Evolutionary conservation across 495 filamentous ascomycete genomes (phyloP).

Genomic region (Zalerion maritima): DNA sequence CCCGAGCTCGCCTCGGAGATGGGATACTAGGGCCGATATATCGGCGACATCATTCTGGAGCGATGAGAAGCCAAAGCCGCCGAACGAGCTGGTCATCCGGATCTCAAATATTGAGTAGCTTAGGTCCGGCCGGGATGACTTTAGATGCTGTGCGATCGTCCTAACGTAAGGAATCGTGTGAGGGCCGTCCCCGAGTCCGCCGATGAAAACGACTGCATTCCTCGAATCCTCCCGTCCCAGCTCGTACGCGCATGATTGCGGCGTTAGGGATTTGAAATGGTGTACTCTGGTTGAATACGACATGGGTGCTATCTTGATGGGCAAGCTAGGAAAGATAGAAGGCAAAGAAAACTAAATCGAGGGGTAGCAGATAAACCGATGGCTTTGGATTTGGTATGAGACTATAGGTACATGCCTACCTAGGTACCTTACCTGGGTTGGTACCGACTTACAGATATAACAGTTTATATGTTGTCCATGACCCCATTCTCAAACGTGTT

Average conservation of each 20-base stretch:
- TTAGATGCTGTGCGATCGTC: conserved; percentile 45
- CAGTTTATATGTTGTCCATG: no score
- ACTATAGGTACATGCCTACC: no score
- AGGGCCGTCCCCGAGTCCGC: conserved; percentile 70
- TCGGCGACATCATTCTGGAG: conserved; percentile 61
- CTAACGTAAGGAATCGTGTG: conserved; percentile 53
- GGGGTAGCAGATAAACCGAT: no score
- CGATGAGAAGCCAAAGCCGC: conserved; percentile 55
- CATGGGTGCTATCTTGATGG: no score
- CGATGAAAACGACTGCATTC: conserved; percentile 70
- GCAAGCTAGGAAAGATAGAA: no score
- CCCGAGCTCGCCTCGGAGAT: conserved; percentile 36
- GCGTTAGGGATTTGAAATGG: conserved; percentile 16
- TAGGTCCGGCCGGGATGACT: conserved; percentile 28
- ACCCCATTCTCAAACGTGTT: no score
- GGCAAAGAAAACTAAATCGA: no score
- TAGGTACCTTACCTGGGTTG: no score
- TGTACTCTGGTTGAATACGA: conserved; percentile 24
- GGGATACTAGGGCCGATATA: conserved; percentile 53
- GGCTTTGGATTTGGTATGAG: no score
- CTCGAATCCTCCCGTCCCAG: conserved; percentile 12
- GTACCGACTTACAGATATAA: no score
- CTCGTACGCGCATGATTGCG: conserved; percentile 20
- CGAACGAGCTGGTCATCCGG: conserved; percentile 38
- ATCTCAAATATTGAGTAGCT: conserved; percentile 29